Evolutionary conservation across 1,139 yeast species (phyloP).

Genomic region (Lodderomyces theae): DNA sequence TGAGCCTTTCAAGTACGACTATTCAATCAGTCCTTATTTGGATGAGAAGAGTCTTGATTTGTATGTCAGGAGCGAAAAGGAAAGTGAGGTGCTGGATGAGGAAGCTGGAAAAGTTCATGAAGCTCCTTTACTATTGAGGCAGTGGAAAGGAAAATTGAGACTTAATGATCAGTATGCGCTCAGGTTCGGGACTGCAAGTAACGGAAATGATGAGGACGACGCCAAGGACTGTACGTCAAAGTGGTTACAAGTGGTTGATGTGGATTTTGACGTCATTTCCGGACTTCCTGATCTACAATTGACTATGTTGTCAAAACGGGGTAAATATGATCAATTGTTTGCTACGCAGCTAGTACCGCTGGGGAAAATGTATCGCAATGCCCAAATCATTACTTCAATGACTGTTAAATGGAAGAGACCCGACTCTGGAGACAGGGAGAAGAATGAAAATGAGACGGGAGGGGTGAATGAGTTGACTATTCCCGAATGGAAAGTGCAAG

Average conservation of each 20-base stretch:
- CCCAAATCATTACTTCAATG: constrained; percentile 27
- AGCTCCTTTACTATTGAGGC: constrained; percentile 34
- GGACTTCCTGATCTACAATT: constrained; percentile 30
- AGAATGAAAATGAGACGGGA: neutral
- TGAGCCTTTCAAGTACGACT: constrained; percentile 35
- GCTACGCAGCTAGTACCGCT: constrained; percentile 20
- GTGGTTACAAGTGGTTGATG: constrained; percentile 16
- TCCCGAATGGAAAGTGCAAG: constrained; percentile 45
- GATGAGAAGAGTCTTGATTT: neutral
- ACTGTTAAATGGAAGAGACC: constrained; percentile 35
- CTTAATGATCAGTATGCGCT: constrained; percentile 1
- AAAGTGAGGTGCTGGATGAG: constrained; percentile 25
- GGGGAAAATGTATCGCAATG: constrained; percentile 30
- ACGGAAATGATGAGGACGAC: neutral
- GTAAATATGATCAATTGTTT: constrained; percentile 18
- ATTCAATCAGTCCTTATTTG: constrained; percentile 30
- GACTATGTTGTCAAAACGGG: constrained; percentile 16
- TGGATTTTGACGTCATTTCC: constrained; percentile 24
- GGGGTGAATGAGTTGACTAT: constrained; percentile 26
- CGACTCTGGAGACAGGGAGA: neutral
- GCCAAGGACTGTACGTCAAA: constrained; percentile 12
- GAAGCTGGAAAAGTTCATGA: too few relatives aligned
- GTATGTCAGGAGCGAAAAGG: constrained; percentile 19
- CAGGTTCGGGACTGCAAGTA: neutral
- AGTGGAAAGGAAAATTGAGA: constrained; percentile 3